Evolutionary conservation across 331 rosid species (phyloP).

Genomic region (Phaseolus coccineus): DNA sequence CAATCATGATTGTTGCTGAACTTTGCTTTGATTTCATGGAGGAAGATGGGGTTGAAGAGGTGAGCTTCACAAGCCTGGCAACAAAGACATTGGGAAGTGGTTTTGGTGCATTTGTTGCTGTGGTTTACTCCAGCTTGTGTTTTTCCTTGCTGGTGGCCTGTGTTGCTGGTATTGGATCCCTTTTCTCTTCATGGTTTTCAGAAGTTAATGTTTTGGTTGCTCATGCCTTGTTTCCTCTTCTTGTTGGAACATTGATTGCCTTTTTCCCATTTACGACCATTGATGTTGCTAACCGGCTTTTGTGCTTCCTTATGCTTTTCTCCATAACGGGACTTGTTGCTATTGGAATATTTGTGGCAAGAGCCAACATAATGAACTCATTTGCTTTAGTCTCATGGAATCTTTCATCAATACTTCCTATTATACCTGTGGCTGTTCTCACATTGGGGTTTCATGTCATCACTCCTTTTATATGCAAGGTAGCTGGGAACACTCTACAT

Average conservation of each 20-base stretch:
- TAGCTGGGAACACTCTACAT: constrained; percentile 54
- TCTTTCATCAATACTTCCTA: constrained; percentile 52
- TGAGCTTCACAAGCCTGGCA: constrained; percentile 61
- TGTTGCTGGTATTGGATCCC: constrained; percentile 64
- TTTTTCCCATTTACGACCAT: constrained; percentile 60
- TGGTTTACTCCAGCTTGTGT: constrained; percentile 52
- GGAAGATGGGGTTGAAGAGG: constrained; percentile 58
- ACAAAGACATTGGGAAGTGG: constrained; percentile 51
- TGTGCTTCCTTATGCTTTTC: constrained; percentile 63
- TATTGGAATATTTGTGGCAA: constrained; percentile 54
- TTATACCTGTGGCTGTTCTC: constrained; percentile 63
- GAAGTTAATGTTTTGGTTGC: constrained; percentile 33
- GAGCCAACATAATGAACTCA: constrained; percentile 51
- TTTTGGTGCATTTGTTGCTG: constrained; percentile 58
- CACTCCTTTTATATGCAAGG: constrained; percentile 66
- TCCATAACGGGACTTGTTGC: constrained; percentile 57
- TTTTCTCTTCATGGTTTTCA: constrained; percentile 50
- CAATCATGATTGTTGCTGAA: constrained; percentile 63
- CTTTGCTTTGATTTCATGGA: constrained; percentile 66
- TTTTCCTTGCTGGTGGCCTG: constrained; percentile 66
- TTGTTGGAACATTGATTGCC: constrained; percentile 43
- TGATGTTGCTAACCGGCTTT: constrained; percentile 55
- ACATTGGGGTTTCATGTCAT: constrained; percentile 72
- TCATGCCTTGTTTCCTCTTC: constrained; percentile 56
- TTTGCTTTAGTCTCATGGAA: constrained; percentile 55